These are phyloP conservation scores for Globisporangium canariense DNA, from an alignment of 352 stramenopile species.

Conservation along the genomic window DNA sequence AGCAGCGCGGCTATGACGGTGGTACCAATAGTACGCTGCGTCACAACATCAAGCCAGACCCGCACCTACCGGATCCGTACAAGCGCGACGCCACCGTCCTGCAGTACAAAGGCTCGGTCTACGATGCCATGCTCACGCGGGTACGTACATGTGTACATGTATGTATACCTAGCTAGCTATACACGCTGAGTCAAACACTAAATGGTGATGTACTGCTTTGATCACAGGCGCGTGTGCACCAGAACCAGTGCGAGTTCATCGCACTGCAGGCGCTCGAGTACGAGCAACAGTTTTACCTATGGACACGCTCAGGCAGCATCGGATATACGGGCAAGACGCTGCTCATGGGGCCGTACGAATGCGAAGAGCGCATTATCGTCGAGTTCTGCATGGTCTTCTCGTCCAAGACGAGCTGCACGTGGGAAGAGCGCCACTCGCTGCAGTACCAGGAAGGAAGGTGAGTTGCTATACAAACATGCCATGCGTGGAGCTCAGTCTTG, in stretches of 20 bases:
- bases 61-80: constrained; percentile 45
- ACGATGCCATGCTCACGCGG: constrained; percentile 61
- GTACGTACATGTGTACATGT: constrained; percentile 19
- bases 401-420: constrained; percentile 48
- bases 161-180: constrained; percentile 6
- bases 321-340: constrained; percentile 41
- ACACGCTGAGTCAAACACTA: neutral
- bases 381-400: constrained; percentile 51
- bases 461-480: neutral
- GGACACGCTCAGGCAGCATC: constrained; percentile 43
- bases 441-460: constrained; percentile 48
- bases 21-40: constrained; percentile 12
- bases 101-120: constrained; percentile 34
- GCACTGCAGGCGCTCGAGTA: constrained; percentile 55
- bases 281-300: constrained; percentile 48
- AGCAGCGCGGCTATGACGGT: constrained; percentile 15
- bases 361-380: constrained; percentile 30
- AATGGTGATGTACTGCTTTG: neutral
- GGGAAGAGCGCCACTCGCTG: constrained; percentile 50
- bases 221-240: constrained; percentile 45
- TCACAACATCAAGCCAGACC: constrained; percentile 46
- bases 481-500: constrained; percentile 5
- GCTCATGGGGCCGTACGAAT: constrained; percentile 39
- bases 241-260: constrained; percentile 68
- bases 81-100: constrained; percentile 36